Evolutionary conservation across 345 rosid species (phyloP).

Genomic region (Citrus unshiu): DNA sequence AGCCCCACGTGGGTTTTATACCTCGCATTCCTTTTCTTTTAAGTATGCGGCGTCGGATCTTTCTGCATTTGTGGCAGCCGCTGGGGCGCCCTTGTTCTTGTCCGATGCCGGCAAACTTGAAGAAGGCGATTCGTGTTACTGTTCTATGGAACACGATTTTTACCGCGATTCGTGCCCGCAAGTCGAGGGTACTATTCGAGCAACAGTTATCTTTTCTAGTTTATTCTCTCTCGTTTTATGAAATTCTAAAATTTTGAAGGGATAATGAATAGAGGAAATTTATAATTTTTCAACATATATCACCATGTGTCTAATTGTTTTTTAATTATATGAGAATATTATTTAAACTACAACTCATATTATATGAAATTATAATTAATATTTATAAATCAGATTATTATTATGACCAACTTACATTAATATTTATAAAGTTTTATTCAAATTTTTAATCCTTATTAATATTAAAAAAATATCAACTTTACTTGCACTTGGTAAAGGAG

Average conservation of each 20-base stretch:
- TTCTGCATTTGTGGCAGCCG: neutral
- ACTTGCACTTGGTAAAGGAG: too few species aligned
- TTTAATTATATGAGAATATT: too few species aligned
- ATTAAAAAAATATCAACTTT: fast-evolving
- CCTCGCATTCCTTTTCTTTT: neutral
- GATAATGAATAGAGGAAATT: too few species aligned
- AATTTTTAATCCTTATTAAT: too few species aligned
- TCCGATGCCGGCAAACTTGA: conserved; percentile 10
- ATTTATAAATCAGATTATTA: too few species aligned
- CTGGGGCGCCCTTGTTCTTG: neutral
- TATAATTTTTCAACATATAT: too few species aligned
- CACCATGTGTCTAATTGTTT: too few species aligned
- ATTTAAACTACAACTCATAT: fast-evolving
- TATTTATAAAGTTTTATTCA: fast-evolving
- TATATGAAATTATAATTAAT: too few species aligned
- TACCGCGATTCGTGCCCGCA: conserved; percentile 49
- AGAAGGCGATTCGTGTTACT: neutral
- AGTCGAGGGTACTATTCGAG: conserved; percentile 22
- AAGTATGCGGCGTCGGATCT: neutral
- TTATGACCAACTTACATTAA: too few species aligned
- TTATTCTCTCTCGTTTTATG: too few species aligned
- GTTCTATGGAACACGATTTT: conserved; percentile 45
- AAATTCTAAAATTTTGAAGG: too few species aligned
- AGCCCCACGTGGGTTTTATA: neutral
- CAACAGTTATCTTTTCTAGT: too few species aligned